These are phyloP conservation scores for Artemisia tridentata DNA, from an alignment of 129 eudicot species.

Conservation along the genomic window DNA sequence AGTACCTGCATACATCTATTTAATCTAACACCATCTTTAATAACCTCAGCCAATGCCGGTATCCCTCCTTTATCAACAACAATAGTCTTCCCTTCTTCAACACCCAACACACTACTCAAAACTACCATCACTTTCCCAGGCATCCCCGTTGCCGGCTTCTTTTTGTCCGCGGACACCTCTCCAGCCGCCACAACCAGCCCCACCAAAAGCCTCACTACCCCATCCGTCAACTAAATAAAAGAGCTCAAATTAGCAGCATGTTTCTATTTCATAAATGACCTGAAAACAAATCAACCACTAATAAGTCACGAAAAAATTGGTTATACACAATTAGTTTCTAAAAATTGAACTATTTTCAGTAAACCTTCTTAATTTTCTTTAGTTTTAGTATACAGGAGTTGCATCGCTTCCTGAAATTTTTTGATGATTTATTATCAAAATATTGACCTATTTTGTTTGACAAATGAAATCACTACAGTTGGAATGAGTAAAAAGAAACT, in stretches of 20 bases:
- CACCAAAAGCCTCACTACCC: constrained; percentile 80
- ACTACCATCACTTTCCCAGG: constrained; percentile 89
- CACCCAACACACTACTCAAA: constrained; percentile 55
- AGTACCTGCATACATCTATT: no score
- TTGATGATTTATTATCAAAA: background rate
- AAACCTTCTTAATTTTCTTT: no score
- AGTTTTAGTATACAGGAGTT: constrained; percentile 30
- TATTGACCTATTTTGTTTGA: background rate
- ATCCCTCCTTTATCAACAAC: constrained; percentile 74
- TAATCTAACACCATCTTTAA: constrained; percentile 46
- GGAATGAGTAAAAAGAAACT: constrained; percentile 12
- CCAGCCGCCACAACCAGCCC: constrained; percentile 53
- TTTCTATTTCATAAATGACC: no score
- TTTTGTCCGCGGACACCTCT: constrained; percentile 39
- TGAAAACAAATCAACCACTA: no score
- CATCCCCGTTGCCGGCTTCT: constrained; percentile 54
- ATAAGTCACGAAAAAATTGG: no score
- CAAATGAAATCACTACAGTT: background rate
- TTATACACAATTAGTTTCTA: no score
- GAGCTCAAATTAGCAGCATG: no score
- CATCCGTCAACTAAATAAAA: constrained; percentile 39
- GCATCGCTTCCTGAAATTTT: constrained; percentile 64
- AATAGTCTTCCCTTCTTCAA: constrained; percentile 58
- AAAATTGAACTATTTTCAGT: no score
- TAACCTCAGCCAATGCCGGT: constrained; percentile 64